phyloP scores from a whole-genome alignment of 1,284 basidiomycete species.

The Malassezia restricta region DNA sequence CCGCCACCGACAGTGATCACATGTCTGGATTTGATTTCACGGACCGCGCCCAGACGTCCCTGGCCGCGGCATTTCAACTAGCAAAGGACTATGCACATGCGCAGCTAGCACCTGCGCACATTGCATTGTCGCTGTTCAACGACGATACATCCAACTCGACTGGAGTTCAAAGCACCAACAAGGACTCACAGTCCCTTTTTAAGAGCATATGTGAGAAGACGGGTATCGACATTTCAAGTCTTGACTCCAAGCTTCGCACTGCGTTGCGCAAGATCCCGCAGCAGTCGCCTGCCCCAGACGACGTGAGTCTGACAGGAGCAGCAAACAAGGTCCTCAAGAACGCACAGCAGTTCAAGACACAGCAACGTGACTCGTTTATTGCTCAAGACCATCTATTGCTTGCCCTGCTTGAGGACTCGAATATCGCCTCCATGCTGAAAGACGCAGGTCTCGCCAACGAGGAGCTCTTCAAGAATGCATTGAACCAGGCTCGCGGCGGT shows the following conservation, averaged over 20 bases:
- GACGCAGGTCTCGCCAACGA: slow-evolving; percentile 60
- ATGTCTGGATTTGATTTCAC: slow-evolving; percentile 55
- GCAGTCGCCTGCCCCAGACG: slow-evolving; percentile 37
- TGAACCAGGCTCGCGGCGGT: slow-evolving; percentile 68
- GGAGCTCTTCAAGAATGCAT: slow-evolving; percentile 62
- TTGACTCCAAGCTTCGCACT: slow-evolving; percentile 32
- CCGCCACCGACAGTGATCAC: neutral
- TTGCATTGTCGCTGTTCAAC: slow-evolving; percentile 64
- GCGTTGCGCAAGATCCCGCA: slow-evolving; percentile 38
- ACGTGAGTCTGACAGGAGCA: slow-evolving; percentile 28
- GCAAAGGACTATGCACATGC: slow-evolving; percentile 70
- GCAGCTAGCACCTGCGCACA: slow-evolving; percentile 59
- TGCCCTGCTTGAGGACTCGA: slow-evolving; percentile 63
- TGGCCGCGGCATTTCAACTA: slow-evolving; percentile 61
- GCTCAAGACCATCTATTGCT: slow-evolving; percentile 73
- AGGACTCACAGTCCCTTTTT: slow-evolving; percentile 55
- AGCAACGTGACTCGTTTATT: slow-evolving; percentile 71
- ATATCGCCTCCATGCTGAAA: slow-evolving; percentile 59
- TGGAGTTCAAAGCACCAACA: slow-evolving; percentile 33
- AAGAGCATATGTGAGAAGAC: slow-evolving; percentile 62
- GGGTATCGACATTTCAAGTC: slow-evolving; percentile 56
- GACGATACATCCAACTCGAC: slow-evolving; percentile 34
- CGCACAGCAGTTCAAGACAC: slow-evolving; percentile 33
- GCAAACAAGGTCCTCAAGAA: slow-evolving; percentile 34
- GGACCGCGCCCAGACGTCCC: slow-evolving; percentile 60